A percentile compares a stretch with the other conserved stretches of the same genome.
Conservation (phyloP, 352 stramenopile species). For the Nothophytophthora sp. region DNA sequence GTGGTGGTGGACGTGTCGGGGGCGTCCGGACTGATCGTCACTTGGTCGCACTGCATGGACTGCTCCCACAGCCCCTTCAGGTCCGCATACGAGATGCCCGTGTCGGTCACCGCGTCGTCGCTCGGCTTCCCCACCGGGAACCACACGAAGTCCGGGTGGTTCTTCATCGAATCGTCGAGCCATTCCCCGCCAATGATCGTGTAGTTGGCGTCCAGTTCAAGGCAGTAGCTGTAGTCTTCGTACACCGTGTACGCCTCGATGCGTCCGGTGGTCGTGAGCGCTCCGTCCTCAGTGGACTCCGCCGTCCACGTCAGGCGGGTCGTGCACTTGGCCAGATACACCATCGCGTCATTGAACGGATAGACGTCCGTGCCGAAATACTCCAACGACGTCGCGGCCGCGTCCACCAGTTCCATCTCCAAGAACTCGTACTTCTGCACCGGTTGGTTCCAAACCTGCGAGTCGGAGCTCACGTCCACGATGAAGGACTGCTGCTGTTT, state of each 20-base stretch:
- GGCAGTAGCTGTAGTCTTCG: slow-evolving; percentile 39
- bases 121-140: slow-evolving; percentile 26
- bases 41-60: slow-evolving; percentile 17
- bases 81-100: slow-evolving; percentile 26
- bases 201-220: slow-evolving; percentile 36
- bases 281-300: slow-evolving; percentile 39
- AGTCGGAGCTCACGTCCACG: slow-evolving; percentile 31
- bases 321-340: slow-evolving; percentile 46
- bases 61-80: slow-evolving; percentile 18
- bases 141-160: slow-evolving; percentile 51
- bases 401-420: slow-evolving; percentile 29
- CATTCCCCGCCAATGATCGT: slow-evolving; percentile 48
- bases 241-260: slow-evolving; percentile 24
- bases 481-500: slow-evolving; percentile 40
- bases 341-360: slow-evolving; percentile 47
- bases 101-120: slow-evolving; percentile 14
- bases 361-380: slow-evolving; percentile 45
- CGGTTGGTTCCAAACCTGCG: slow-evolving; percentile 67
- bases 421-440: slow-evolving; percentile 44
- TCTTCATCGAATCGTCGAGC: slow-evolving; percentile 29
- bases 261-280: slow-evolving; percentile 22
- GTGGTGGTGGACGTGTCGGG: slow-evolving; percentile 9
- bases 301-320: slow-evolving; percentile 45
- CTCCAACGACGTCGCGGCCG: slow-evolving; percentile 30
- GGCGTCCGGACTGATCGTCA: slow-evolving; percentile 18